A percentile compares a stretch with the other conserved stretches of the same genome.
Evolutionary conservation across 108 stramenopile genomes (phyloP).

Genomic region (Skeletonema menzelii): DNA sequence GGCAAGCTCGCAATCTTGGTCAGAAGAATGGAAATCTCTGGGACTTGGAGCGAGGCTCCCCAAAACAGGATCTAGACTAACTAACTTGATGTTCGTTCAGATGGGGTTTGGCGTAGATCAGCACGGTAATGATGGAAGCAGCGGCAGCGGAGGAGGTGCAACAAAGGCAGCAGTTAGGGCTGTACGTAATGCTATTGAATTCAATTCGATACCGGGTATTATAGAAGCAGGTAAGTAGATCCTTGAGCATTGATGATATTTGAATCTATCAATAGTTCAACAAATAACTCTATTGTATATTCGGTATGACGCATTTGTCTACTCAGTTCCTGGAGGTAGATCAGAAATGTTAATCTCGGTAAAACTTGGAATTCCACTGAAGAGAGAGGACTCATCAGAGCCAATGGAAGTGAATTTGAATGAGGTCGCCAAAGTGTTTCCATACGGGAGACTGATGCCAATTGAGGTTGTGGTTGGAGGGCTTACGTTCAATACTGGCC

Average conservation of each 20-base stretch:
- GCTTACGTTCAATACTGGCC: conserved; percentile 65
- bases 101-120: conserved; percentile 84
- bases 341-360: conserved; percentile 70
- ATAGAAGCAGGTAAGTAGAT: conserved; percentile 48
- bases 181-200: conserved; percentile 86
- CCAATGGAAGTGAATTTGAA: conserved; percentile 37
- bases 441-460: conserved; percentile 63
- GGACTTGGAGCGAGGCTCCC: conserved; percentile 63
- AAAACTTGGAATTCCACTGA: conserved; percentile 59
- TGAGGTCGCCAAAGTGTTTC: conserved; percentile 61
- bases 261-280: too few species aligned
- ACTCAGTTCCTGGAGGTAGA: conserved; percentile 61
- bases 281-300: too few species aligned
- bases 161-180: conserved; percentile 78
- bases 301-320: not conserved
- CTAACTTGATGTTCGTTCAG: conserved; percentile 75
- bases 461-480: conserved; percentile 64
- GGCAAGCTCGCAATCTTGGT: conserved; percentile 52
- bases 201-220: conserved; percentile 83
- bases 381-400: not conserved
- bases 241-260: too few species aligned
- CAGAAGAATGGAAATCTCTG: conserved; percentile 66
- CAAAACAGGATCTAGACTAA: conserved; percentile 22
- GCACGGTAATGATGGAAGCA: conserved; percentile 42
- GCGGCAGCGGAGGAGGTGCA: conserved; percentile 42